A percentile compares a stretch with the other conserved stretches of the same genome.
Evolutionary conservation across 257 asterid species (phyloP).

Genomic region (Primulina eburnea): DNA sequence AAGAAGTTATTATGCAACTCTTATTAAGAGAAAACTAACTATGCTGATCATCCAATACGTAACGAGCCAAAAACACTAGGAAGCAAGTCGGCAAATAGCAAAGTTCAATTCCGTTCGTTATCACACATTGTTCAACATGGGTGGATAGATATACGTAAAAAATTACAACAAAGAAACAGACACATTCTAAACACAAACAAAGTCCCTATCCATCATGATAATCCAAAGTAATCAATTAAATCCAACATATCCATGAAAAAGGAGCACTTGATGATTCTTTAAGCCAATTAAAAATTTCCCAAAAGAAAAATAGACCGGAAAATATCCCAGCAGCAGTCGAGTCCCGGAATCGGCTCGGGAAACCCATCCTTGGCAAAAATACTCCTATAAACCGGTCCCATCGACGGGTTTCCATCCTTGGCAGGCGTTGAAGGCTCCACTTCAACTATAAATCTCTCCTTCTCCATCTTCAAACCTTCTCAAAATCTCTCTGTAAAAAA

Average conservation of each 20-base stretch:
- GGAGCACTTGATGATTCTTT: too few relatives aligned
- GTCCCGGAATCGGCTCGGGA: slow-evolving; percentile 66
- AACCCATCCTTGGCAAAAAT: slow-evolving; percentile 72
- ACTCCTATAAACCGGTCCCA: slow-evolving; percentile 85
- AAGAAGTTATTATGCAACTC: background rate
- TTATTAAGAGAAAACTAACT: too few relatives aligned
- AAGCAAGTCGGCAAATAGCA: too few relatives aligned
- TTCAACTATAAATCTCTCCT: slow-evolving; percentile 43
- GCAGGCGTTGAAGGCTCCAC: slow-evolving; percentile 81
- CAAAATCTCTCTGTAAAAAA: background rate
- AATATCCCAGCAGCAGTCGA: slow-evolving; percentile 90
- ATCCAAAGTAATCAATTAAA: too few relatives aligned
- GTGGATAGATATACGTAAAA: background rate
- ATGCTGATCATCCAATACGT: too few relatives aligned
- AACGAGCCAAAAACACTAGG: too few relatives aligned
- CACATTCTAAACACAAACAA: slow-evolving; percentile 9
- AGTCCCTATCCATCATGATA: too few relatives aligned
- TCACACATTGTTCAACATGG: too few relatives aligned
- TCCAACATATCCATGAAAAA: too few relatives aligned
- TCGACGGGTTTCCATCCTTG: slow-evolving; percentile 67
- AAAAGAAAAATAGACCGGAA: slow-evolving; percentile 63
- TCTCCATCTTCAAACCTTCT: slow-evolving; percentile 41
- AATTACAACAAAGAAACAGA: slow-evolving; percentile 23
- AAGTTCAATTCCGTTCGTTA: too few relatives aligned
- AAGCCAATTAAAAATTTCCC: background rate